Percentiles rank a stretch among this genome's conserved stretches.
Evolutionary conservation across 352 stramenopile genomes (phyloP).

Genomic region (Thraustochytrium aureum): DNA sequence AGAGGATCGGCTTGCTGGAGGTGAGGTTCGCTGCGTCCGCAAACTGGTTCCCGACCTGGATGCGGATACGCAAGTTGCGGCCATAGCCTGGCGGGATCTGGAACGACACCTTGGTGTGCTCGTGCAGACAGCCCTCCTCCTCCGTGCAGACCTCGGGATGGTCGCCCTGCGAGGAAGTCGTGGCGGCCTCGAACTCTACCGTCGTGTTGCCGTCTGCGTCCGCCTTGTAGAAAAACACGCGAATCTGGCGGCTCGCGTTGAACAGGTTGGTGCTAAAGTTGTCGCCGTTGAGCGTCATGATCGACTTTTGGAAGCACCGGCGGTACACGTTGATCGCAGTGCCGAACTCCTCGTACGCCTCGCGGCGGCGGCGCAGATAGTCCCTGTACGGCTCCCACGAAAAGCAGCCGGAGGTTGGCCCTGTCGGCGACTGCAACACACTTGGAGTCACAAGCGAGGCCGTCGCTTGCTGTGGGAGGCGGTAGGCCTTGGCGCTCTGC

Average conservation of each 20-base stretch:
- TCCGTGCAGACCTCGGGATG: constrained; percentile 24
- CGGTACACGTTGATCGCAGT: constrained; percentile 32
- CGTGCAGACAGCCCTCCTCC: constrained; percentile 34
- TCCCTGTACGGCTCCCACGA: constrained; percentile 15
- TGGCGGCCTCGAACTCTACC: constrained; percentile 12
- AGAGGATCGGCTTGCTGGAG: constrained; percentile 11
- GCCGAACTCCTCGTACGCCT: constrained; percentile 7
- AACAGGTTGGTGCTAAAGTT: constrained; percentile 40
- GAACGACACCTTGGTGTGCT: constrained; percentile 36
- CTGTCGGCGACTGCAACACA: constrained; percentile 5
- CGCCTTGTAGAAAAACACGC: constrained; percentile 11
- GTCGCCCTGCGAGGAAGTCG: constrained; percentile 14
- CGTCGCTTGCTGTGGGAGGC: neutral
- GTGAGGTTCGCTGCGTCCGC: neutral
- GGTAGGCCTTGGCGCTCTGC: neutral
- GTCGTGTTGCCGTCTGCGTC: neutral
- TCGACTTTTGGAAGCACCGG: constrained; percentile 6
- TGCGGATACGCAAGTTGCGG: constrained; percentile 15
- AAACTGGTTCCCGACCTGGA: constrained; percentile 42
- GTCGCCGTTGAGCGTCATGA: constrained; percentile 30
- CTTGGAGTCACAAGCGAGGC: neutral
- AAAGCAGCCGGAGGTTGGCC: constrained; percentile 40
- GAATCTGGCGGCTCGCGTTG: constrained; percentile 26
- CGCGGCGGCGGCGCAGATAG: constrained; percentile 9
- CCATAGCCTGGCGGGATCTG: constrained; percentile 46